A percentile compares a stretch with the other conserved stretches of the same genome.
These are phyloP conservation scores for Leishmania guyanensis DNA, from an alignment of 208 protist genomes.

Conservation along the genomic window DNA sequence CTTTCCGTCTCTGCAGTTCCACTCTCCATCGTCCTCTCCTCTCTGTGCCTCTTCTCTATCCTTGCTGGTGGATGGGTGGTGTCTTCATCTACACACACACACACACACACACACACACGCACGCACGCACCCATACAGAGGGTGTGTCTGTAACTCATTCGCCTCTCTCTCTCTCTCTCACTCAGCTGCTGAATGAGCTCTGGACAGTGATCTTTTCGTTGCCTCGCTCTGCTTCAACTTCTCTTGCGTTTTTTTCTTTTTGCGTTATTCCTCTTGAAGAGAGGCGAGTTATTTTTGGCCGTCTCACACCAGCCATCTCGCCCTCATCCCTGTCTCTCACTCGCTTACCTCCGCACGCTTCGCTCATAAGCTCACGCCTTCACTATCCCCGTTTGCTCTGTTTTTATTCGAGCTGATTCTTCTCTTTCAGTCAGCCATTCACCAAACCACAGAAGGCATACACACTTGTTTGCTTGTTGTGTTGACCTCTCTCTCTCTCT, in stretches of 20 bases:
- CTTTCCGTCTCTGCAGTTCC: background rate
- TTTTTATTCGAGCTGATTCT: background rate
- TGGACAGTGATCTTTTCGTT: too few relatives aligned
- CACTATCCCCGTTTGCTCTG: background rate
- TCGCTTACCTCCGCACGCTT: background rate
- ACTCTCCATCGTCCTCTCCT: background rate
- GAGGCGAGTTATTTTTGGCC: too few relatives aligned
- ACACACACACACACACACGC: conserved; percentile 5
- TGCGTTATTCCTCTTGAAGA: too few relatives aligned
- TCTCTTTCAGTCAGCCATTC: background rate
- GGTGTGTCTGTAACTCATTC: background rate
- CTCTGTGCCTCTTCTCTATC: background rate
- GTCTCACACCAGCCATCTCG: too few relatives aligned
- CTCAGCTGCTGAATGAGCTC: too few relatives aligned
- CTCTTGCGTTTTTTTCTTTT: too few relatives aligned
- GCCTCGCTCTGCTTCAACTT: background rate
- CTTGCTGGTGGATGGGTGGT: background rate
- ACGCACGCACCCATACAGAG: background rate
- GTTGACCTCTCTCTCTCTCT: background rate
- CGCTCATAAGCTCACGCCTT: background rate
- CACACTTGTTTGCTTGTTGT: background rate
- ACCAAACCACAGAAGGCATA: background rate
- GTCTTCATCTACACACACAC: background rate
- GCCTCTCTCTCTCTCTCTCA: background rate
- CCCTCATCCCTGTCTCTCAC: background rate